Percentiles rank a stretch among this genome's conserved stretches.
These are phyloP conservation scores for Neopestalotiopsis rosae DNA, from an alignment of 2,329 filamentous ascomycete species.

Conservation along the genomic window DNA sequence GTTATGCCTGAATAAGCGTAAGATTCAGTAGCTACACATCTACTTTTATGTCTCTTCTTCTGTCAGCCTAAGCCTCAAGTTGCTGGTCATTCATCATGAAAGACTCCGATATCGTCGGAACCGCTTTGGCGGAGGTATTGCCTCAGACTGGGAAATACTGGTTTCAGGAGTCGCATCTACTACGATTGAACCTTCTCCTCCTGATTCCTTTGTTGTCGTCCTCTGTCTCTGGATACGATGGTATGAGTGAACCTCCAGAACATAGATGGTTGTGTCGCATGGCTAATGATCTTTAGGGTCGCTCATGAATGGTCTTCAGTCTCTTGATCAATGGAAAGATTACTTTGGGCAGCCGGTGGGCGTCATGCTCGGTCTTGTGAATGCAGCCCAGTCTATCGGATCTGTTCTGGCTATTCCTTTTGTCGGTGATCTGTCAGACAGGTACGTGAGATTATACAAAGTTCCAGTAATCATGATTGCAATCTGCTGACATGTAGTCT, in stretches of 20 bases:
- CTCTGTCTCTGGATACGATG: conserved; percentile 46
- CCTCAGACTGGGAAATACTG: conserved; percentile 46
- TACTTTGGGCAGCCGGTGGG: conserved; percentile 38
- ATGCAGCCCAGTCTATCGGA: conserved; percentile 35
- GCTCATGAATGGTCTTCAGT: conserved; percentile 47
- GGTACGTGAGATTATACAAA: conserved; percentile 19
- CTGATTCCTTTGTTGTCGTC: conserved; percentile 47
- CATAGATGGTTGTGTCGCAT: background rate
- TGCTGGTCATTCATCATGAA: conserved; percentile 9
- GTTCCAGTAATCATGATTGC: background rate
- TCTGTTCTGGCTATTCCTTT: conserved; percentile 41
- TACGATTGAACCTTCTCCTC: conserved; percentile 49
- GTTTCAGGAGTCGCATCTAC: conserved; percentile 48
- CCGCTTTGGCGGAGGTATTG: conserved; percentile 37
- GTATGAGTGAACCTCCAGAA: conserved; percentile 24
- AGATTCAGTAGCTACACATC: too few species aligned
- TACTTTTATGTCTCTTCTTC: too few species aligned
- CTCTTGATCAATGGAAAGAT: conserved; percentile 39
- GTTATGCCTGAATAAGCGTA: background rate
- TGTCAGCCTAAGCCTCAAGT: background rate
- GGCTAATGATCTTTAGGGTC: conserved; percentile 29
- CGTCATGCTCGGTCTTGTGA: conserved; percentile 37
- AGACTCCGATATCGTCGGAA: conserved; percentile 33
- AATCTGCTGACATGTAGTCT: background rate
- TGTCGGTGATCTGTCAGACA: conserved; percentile 38